phyloP scores from a whole-genome alignment of 768 basidiomycete species.

The Leccinellum rugosiceps region DNA sequence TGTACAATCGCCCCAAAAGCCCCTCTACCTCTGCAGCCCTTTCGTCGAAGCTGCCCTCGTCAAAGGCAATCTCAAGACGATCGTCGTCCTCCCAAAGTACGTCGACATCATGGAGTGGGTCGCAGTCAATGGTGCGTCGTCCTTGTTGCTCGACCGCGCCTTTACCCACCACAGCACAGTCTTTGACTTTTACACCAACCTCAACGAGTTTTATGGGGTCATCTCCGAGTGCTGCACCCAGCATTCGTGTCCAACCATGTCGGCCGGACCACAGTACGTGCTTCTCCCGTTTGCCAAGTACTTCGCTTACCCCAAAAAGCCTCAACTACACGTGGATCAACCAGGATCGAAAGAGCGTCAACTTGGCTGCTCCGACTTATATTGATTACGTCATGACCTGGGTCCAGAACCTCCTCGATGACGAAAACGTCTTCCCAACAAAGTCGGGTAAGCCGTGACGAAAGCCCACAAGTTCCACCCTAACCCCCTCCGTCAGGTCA shows the following conservation, averaged over 20 bases:
- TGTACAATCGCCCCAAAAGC: conserved; percentile 40
- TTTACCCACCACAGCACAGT: conserved; percentile 44
- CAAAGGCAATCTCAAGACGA: conserved; percentile 98
- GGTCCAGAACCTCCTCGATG: conserved; percentile 90
- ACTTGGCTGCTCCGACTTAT: conserved; percentile 90
- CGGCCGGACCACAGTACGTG: conserved; percentile 78
- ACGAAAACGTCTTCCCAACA: conserved; percentile 92
- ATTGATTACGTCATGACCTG: conserved; percentile 98
- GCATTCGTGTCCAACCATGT: conserved; percentile 88
- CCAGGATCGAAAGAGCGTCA: conserved; percentile 82
- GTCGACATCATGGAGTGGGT: conserved; percentile 98
- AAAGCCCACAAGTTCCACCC: neutral
- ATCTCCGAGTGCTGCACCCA: conserved; percentile 92
- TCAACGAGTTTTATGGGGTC: conserved; percentile 96
- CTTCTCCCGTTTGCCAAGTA: neutral
- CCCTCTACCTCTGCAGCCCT: conserved; percentile 88
- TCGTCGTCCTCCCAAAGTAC: conserved; percentile 94
- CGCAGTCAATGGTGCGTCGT: conserved; percentile 79
- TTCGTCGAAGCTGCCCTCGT: conserved; percentile 95
- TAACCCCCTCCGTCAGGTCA: conserved; percentile 55
- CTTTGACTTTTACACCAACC: conserved; percentile 95
- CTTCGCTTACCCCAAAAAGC: conserved; percentile 36
- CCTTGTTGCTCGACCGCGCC: neutral
- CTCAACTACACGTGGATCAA: conserved; percentile 95
- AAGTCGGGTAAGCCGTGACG: conserved; percentile 68